Evolutionary conservation across 1,284 basidiomycete genomes (phyloP).

Genomic region (Fomitopsis betulina): DNA sequence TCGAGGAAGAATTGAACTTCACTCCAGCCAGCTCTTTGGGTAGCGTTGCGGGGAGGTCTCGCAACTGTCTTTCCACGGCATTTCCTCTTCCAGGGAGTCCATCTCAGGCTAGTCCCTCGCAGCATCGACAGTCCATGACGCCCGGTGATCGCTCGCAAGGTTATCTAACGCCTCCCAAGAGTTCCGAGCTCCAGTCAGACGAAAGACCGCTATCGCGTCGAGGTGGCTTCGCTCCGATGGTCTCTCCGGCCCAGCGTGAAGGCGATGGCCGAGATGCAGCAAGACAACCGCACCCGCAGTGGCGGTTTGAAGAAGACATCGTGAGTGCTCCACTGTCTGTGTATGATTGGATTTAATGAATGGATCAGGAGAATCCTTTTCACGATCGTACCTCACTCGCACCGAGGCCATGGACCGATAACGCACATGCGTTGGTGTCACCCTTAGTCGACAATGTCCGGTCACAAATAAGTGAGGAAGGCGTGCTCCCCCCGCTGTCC

Average conservation of each 20-base stretch:
- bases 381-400: constrained; percentile 10
- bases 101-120: too few species aligned
- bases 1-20: not conserved
- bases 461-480: constrained; percentile 6
- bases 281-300: constrained; percentile 5
- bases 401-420: not conserved
- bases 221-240: not conserved
- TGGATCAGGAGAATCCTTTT: constrained; percentile 18
- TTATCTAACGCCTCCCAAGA: constrained; percentile 16
- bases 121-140: too few species aligned
- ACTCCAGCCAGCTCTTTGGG: too few species aligned
- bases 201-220: not conserved
- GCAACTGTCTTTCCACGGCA: not conserved
- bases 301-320: constrained; percentile 17
- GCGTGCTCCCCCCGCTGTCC: constrained; percentile 9
- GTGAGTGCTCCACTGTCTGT: constrained; percentile 10
- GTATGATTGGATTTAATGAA: not conserved
- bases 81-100: not conserved
- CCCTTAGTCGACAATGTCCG: not conserved
- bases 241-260: constrained; percentile 12
- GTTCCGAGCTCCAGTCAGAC: constrained; percentile 11
- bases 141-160: not conserved
- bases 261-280: constrained; percentile 11
- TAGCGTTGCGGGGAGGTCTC: not conserved
- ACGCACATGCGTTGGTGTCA: not conserved